Base-by-base conservation (phyloP, 2,329 filamentous ascomycete genomes). In the Xylaria hypoxylon region DNA sequence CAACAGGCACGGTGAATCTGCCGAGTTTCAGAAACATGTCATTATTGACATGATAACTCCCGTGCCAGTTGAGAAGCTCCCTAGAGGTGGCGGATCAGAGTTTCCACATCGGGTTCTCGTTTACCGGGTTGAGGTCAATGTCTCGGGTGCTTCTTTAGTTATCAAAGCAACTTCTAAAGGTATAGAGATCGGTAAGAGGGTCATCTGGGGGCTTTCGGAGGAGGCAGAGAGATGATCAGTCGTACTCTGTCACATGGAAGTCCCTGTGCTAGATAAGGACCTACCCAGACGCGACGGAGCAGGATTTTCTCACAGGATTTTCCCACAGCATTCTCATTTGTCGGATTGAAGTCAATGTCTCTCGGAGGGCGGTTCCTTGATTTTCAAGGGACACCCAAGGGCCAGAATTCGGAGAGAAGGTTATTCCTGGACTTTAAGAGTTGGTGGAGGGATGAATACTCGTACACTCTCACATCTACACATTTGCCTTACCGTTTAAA, bases 91-190 rank as follows among this genome's bases (percentile, higher is more conserved):
- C 4, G 44, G 44, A 19, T n/a, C 2, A 28, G 26, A 26, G 1
- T 45, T 26, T 35, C 53, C 42, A 5, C 42, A 64, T 15, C 64
- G 60, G 15, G 4, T 26, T 2, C 59, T 67, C 17, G 2, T 15
- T 24, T 64, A 64, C 24, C 17, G n/a, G 11, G 64, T 67, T 28
- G 60, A 63, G 24, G 64, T 67, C 6, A 64, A 64, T n/a, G 17
- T 67, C 13, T 60, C 50, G 2, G 64, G 64, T 0, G 55, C 64
- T 10, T 57, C 44, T 28, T 48, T 67, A 3, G 24, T 60, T 1
- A 60, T 67, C 3, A 56, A 60, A 33, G 64, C 56, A 11, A 64
- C 45, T 5, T 59, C 48, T 3, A 8, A 24, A 1, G 64, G 55
- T 42, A 38, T 47, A 7, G 17, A 35, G 15, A 67, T 67, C 6